Base-by-base conservation (phyloP, 2,329 filamentous ascomycete species). In the Emydomyces testavorans region DNA sequence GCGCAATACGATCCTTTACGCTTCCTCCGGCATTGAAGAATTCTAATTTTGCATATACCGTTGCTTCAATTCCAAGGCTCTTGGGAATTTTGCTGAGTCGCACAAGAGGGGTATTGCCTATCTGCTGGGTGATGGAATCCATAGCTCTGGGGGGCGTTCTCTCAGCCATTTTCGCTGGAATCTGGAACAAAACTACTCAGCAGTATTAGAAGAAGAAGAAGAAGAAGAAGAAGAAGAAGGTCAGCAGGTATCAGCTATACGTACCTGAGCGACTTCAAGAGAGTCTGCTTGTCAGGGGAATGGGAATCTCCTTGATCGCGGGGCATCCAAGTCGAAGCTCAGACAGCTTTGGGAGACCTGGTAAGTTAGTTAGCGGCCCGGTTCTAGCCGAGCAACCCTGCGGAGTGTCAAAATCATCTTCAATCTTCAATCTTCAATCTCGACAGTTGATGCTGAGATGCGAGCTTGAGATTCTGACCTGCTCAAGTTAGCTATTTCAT, bases 91-190 rank as follows among this genome's bases (percentile, higher is more conserved):
- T 88, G 72, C 95, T 95, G 54, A 98, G 75, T 42, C 85, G 83
- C 35, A 98, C 87, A 46, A 98, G 80, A n/a, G 92, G 92, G 34
- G 90, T 94, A 68, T 93, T 90, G 61, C 89, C 90, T 59, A 98
- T 95, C 56, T 95, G 80, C 68, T 94, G 82, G 38, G 81, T 84
- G 55, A 89, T 84, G 49, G 79, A 81, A 60, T 79, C 68, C 66
- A 80, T 75, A 50, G 74, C 72, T 53, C 72, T 69, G 2, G 77
- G 76, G 69, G 54, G 74, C 70, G 42, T 24, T 50, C 46, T 48
- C 18, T 42, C 13, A n/a, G 32, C 40, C 45, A 47, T 47, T 34
- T 31, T 34, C 36, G 23, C 23, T 3, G 13, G 13, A 8, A n/a
- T 20, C 38, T n/a, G 3, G 23, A 18, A 26, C 11, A 4, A 16